phyloP scores from a whole-genome alignment of 2,329 filamentous ascomycete genomes.

The Trichoderma sp. region DNA sequence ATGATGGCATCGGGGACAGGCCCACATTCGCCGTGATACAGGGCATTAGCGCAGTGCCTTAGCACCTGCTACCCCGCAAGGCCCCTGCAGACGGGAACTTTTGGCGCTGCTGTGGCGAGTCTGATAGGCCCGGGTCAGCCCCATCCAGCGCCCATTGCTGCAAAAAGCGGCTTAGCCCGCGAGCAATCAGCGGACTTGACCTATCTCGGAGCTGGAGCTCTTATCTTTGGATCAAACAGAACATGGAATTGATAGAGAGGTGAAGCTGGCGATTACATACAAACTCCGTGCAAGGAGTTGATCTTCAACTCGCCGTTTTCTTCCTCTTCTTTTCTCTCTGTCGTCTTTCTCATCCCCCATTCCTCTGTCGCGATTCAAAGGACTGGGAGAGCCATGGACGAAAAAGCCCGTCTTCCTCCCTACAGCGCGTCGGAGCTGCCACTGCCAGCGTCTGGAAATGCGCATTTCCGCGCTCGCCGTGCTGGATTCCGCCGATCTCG shows the following conservation, averaged over 20 bases:
- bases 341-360: not conserved
- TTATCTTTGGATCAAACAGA: not conserved
- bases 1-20: constrained; percentile 7
- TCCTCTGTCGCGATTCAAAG: not conserved
- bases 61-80: constrained; percentile 10
- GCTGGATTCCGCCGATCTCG: constrained; percentile 42
- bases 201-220: not conserved
- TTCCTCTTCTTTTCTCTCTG: not conserved
- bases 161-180: not conserved
- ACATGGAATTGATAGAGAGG: not conserved
- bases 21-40: not conserved
- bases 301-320: not conserved
- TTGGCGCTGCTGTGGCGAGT: not conserved
- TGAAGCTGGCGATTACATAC: not conserved
- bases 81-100: constrained; percentile 13
- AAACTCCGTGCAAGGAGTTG: not conserved
- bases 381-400: constrained; percentile 31
- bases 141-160: constrained; percentile 6
- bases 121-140: not conserved
- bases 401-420: constrained; percentile 44
- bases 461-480: constrained; percentile 26
- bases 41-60: not conserved
- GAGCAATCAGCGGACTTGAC: not conserved
- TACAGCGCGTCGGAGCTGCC: constrained; percentile 39
- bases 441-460: constrained; percentile 22